Conservation (phyloP, 75 land plant genomes). For the Larix kaempferi region DNA sequence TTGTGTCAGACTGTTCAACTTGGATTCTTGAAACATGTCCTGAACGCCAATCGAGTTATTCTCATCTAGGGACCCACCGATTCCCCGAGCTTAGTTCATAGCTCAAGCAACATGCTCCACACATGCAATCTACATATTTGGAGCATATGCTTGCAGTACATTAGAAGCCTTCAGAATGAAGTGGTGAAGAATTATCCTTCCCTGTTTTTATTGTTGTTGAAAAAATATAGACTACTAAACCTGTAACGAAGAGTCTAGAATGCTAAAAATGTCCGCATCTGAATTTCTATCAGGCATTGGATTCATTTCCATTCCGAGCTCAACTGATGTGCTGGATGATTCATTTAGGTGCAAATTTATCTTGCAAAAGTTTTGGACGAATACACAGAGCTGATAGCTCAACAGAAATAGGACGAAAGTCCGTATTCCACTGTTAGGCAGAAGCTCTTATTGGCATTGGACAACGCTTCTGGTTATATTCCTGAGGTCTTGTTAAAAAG, state of each 20-base stretch:
- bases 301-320: background rate
- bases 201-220: background rate
- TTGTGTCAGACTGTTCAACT: constrained; percentile 6
- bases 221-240: background rate
- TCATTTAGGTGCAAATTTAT: constrained; percentile 75
- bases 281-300: background rate
- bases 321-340: background rate
- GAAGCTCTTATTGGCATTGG: constrained; percentile 76
- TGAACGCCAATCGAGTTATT: constrained; percentile 64
- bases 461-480: constrained; percentile 62
- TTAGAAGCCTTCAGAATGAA: constrained; percentile 77
- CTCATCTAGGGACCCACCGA: constrained; percentile 50
- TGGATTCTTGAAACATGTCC: constrained; percentile 14
- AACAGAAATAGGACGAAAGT: constrained; percentile 79
- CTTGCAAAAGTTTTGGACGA: constrained; percentile 85
- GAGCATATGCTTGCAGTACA: constrained; percentile 75
- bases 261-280: background rate
- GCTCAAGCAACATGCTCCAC: constrained; percentile 80
- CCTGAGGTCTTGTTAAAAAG: constrained; percentile 62
- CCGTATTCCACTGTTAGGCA: constrained; percentile 57
- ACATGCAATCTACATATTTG: constrained; percentile 66
- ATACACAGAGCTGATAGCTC: constrained; percentile 41
- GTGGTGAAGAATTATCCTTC: constrained; percentile 37
- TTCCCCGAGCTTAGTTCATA: constrained; percentile 84
- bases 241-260: background rate